Base-by-base conservation (phyloP, 2,329 filamentous ascomycete species). In the Ophiostoma sp. region DNA sequence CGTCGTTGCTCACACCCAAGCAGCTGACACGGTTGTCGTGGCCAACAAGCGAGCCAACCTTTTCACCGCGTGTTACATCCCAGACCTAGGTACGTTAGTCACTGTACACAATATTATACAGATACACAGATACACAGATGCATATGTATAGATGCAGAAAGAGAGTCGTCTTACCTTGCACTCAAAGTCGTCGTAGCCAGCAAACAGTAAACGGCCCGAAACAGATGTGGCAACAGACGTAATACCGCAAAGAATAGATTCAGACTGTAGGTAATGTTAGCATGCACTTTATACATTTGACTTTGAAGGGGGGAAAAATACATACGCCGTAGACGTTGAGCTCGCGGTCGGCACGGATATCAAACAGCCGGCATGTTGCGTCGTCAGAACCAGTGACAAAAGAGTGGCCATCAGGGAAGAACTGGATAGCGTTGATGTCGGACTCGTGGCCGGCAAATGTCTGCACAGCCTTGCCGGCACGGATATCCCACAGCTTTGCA, bases 1-100 rank as follows among this genome's bases (percentile, higher is more conserved):
- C 95, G 79, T 99, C 95, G 80, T 98, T 98, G 86, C 94, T 98
- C 76, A 99, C 95, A 75, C 95, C 95, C 79, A 99, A 84, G 82
- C 95, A 99, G 87, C 94, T 98, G 79, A 99, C 95, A 75, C 95
- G 91, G 85, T 99, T 99, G 82, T 98, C 94, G 81, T 99, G 95
- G 76, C 95, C 95, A 77, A 96, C 94, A 72, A 99, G 86, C 70
- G 94, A 97, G 78, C 95, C 95, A 74, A 99, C 93, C 83, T 97
- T 96, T 80, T 99, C 95, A 73, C 94, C 95, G 75, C 95, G 91
- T 70, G 96, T 93, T 73, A 97, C 89, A 81, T 99, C 95, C 95
- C 95, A 99, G 72, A 98, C 95, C 94, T 98, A 65, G 1, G 35
- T 39, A 65, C 33, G 62, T 65, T 65, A 65, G 62, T 39, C 20